These are phyloP conservation scores for Boletus coccyginus DNA, from an alignment of 768 basidiomycete species.

Conservation along the genomic window DNA sequence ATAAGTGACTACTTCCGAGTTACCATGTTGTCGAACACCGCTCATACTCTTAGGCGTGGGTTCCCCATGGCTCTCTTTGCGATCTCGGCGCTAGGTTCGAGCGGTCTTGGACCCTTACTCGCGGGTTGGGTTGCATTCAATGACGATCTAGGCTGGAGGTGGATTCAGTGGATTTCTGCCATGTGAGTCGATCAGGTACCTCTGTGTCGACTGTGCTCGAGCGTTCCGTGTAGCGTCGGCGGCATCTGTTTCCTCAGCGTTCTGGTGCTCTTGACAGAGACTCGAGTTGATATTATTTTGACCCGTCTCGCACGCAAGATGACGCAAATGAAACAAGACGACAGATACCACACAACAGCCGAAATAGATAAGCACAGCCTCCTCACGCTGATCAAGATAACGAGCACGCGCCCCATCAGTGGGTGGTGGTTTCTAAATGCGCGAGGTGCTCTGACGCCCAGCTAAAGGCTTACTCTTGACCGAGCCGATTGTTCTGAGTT, in stretches of 20 bases:
- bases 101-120: slow-evolving; percentile 60
- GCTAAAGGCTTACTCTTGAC: slow-evolving; percentile 24
- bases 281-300: slow-evolving; percentile 68
- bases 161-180: slow-evolving; percentile 81
- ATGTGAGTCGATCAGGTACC: slow-evolving; percentile 40
- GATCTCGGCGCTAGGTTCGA: slow-evolving; percentile 54
- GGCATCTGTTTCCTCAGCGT: slow-evolving; percentile 50
- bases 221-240: slow-evolving; percentile 40
- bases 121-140: slow-evolving; percentile 69
- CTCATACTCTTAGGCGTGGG: slow-evolving; percentile 54
- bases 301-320: slow-evolving; percentile 58
- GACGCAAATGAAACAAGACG: slow-evolving; percentile 64
- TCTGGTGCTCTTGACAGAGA: slow-evolving; percentile 64
- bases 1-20: slow-evolving; percentile 43
- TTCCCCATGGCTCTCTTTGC: slow-evolving; percentile 77
- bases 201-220: neutral
- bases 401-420: slow-evolving; percentile 72
- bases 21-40: neutral
- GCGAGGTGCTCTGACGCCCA: neutral
- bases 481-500: slow-evolving; percentile 72
- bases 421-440: slow-evolving; percentile 29
- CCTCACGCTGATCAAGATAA: slow-evolving; percentile 60
- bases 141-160: slow-evolving; percentile 61
- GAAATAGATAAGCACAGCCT: slow-evolving; percentile 63
- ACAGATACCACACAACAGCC: slow-evolving; percentile 56